Percentiles rank a stretch among this genome's conserved stretches.
These are phyloP conservation scores for Fistulina hepatica DNA, from an alignment of 1,284 basidiomycete genomes.

Conservation along the genomic window DNA sequence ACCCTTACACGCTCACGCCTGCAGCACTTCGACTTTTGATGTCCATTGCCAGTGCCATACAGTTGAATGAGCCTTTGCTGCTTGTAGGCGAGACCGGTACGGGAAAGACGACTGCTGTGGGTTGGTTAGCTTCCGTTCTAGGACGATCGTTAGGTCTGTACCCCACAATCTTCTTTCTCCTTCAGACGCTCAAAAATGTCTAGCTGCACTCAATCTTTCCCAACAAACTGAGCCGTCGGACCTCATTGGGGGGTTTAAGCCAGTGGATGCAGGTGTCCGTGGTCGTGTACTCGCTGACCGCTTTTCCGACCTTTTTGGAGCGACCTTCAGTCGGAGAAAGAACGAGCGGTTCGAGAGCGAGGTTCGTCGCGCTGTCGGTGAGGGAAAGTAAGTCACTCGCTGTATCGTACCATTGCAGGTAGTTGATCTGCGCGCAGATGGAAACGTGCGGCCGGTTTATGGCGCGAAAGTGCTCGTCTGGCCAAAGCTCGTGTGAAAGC, in stretches of 20 bases:
- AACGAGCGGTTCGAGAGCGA: constrained; percentile 84
- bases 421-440: no score
- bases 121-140: constrained; percentile 78
- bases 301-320: constrained; percentile 79
- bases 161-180: background rate
- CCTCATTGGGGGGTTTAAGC: constrained; percentile 91
- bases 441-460: constrained; percentile 75
- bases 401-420: no score
- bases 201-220: constrained; percentile 76
- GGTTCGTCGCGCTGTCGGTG: constrained; percentile 73
- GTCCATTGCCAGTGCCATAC: constrained; percentile 68
- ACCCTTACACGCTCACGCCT: constrained; percentile 85
- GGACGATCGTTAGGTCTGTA: constrained; percentile 48
- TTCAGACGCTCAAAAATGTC: background rate
- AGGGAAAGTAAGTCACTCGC: no score
- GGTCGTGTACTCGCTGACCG: constrained; percentile 65
- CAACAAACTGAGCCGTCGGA: constrained; percentile 97
- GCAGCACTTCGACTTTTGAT: constrained; percentile 78
- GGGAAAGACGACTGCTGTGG: constrained; percentile 92
- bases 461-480: constrained; percentile 70
- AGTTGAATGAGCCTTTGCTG: constrained; percentile 75
- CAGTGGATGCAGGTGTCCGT: constrained; percentile 77
- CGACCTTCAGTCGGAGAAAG: constrained; percentile 84
- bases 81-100: constrained; percentile 98
- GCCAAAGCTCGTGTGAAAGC: constrained; percentile 52